Evolutionary conservation across 805 yeast species (phyloP), one percentile per base, ranked within the genome.

Genomic region (Peterozyma xylosa): DNA sequence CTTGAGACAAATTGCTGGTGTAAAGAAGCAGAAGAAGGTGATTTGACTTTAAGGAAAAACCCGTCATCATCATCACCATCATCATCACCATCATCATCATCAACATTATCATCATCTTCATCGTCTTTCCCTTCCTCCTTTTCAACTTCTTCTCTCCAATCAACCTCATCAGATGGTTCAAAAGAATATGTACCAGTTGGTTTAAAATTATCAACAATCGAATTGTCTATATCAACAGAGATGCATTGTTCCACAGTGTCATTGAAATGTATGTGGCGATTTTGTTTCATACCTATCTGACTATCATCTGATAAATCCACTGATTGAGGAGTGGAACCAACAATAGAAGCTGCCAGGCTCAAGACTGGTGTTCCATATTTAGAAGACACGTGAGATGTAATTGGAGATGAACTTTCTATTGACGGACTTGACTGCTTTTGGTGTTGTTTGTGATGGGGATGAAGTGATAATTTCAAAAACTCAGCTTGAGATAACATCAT

Each of bases 231-330:
- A 45, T 74, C 79, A 10, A 90, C 59, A 0, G 96, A 90, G 49
- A 86, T 80, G 62, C 99, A 93, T 62, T 93, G 99, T 60, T 88
- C 90, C 30, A 93, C 99, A 43, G 89, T 79, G 58, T 88, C 95
- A 60, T 84, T 93, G 66, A 93, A 93, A 63, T 90, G 98, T 48
- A 93, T 90, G 53, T 77, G 95, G 48, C 95, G 76, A 51, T 66
- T 71, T 33, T 59, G 63, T 45, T 67, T 68, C 41, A n/a, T 3
- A n/a, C 17, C 17, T 3, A 10, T 9, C 21, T 21, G 7, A 11
- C n/a, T 15, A n/a, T 9, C 21, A 5, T 14, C 11, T n/a, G 18
- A 17, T 32, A 33, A 11, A 15, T 9, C 13, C n/a, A n/a, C 11
- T 13, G 21, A 13, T 41, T 14, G 14, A 17, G 27, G 33, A 9